These are phyloP conservation scores for Paratinospora sagittata DNA, from an alignment of 164 flowering plant genomes.

Conservation along the genomic window DNA sequence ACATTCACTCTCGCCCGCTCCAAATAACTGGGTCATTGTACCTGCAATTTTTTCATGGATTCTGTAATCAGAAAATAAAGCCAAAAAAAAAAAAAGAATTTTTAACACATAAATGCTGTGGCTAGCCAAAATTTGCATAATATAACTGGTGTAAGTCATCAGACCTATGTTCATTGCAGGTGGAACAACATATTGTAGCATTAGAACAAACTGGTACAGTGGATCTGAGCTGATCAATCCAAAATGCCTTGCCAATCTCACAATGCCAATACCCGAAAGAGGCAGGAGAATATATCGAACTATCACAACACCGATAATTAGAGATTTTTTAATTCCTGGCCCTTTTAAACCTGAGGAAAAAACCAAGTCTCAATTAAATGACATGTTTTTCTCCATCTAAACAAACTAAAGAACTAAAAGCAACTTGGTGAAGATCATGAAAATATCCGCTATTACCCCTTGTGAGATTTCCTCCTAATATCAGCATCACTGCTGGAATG, in stretches of 20 bases:
- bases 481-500: constrained; percentile 54
- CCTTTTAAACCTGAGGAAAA: constrained; percentile 42
- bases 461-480: constrained; percentile 65
- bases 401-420: background rate
- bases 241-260: constrained; percentile 41
- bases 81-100: too few relatives aligned
- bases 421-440: background rate
- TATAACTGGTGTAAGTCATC: background rate
- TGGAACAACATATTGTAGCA: constrained; percentile 66
- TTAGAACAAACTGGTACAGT: constrained; percentile 53
- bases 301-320: constrained; percentile 40
- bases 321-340: constrained; percentile 26
- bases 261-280: constrained; percentile 37
- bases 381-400: background rate
- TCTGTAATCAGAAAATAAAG: background rate
- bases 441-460: constrained; percentile 35
- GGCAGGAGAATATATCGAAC: constrained; percentile 57
- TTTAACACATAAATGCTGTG: background rate
- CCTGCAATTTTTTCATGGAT: constrained; percentile 31
- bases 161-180: constrained; percentile 79
- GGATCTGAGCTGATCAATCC: constrained; percentile 50
- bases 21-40: constrained; percentile 60
- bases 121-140: background rate
- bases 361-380: background rate
- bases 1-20: constrained; percentile 63